phyloP scores from a whole-genome alignment of 495 filamentous ascomycete genomes.

The Neurospora hispaniola region DNA sequence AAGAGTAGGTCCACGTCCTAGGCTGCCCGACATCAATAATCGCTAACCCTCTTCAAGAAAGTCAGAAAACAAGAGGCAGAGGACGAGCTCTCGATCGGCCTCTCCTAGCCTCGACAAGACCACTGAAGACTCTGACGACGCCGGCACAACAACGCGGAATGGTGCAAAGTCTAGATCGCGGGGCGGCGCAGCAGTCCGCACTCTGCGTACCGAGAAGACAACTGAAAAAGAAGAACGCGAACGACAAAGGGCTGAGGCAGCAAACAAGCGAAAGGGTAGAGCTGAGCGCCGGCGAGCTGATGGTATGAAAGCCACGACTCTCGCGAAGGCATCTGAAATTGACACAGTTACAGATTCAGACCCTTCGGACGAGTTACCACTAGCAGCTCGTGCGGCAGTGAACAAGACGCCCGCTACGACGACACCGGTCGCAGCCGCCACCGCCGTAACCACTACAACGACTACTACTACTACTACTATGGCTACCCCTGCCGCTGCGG shows the following conservation, averaged over 20 bases:
- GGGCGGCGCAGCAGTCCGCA: slow-evolving; percentile 46
- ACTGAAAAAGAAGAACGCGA: slow-evolving; percentile 63
- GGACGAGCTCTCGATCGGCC: slow-evolving; percentile 63
- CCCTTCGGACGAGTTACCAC: slow-evolving; percentile 45
- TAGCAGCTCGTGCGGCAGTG: slow-evolving; percentile 32
- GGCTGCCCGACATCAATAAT: neutral
- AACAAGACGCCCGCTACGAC: slow-evolving; percentile 16
- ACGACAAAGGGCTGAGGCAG: slow-evolving; percentile 55
- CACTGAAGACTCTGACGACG: slow-evolving; percentile 63
- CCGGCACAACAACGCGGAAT: slow-evolving; percentile 37
- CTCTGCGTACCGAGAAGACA: slow-evolving; percentile 55
- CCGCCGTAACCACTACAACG: slow-evolving; percentile 10
- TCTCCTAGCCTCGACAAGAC: slow-evolving; percentile 38
- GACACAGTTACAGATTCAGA: slow-evolving; percentile 42
- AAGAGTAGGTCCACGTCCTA: slow-evolving; percentile 55
- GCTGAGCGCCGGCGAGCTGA: slow-evolving; percentile 64
- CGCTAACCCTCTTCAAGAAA: slow-evolving; percentile 28
- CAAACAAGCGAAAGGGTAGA: slow-evolving; percentile 62
- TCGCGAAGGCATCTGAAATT: slow-evolving; percentile 20
- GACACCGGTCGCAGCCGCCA: slow-evolving; percentile 8
- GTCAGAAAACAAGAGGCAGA: slow-evolving; percentile 51
- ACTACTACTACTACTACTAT: slow-evolving; percentile 5
- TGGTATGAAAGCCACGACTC: slow-evolving; percentile 41
- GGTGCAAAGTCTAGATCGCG: slow-evolving; percentile 52
- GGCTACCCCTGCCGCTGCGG: neutral